phyloP scores from a whole-genome alignment of 148 eudicot species.

The Chenopodium berlandieri region DNA sequence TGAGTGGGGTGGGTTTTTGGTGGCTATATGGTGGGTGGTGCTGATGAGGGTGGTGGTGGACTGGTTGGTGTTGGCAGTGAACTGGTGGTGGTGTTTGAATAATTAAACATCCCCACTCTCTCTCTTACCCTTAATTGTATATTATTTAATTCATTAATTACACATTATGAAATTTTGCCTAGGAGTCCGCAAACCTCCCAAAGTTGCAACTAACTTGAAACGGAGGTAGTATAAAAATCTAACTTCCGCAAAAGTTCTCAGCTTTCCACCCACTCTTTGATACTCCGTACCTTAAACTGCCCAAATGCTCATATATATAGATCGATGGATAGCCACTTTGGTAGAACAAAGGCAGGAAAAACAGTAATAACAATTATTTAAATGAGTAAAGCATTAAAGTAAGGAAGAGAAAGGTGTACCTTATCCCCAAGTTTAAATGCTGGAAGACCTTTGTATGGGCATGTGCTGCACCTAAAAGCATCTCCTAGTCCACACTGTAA shows the following conservation, averaged over 20 bases:
- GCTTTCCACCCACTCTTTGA: neutral
- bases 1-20: too few species aligned
- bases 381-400: neutral
- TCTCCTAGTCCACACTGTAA: conserved; percentile 90
- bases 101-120: too few species aligned
- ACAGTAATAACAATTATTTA: neutral
- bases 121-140: too few species aligned
- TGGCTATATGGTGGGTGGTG: too few species aligned
- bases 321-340: neutral
- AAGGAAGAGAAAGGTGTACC: conserved; percentile 37
- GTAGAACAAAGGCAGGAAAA: neutral
- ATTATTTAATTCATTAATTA: too few species aligned
- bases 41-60: too few species aligned
- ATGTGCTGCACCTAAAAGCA: conserved; percentile 88
- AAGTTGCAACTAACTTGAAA: too few species aligned
- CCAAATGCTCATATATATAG: neutral
- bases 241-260: neutral
- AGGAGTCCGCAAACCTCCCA: too few species aligned
- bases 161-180: too few species aligned
- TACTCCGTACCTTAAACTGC: neutral
- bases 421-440: conserved; percentile 89
- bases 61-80: too few species aligned
- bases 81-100: too few species aligned
- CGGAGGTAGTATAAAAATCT: too few species aligned
- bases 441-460: conserved; percentile 94